Percentiles rank a stretch among this genome's conserved stretches.
Conservation (phyloP, 805 yeast species). For the Nakazawaea ernobii region DNA sequence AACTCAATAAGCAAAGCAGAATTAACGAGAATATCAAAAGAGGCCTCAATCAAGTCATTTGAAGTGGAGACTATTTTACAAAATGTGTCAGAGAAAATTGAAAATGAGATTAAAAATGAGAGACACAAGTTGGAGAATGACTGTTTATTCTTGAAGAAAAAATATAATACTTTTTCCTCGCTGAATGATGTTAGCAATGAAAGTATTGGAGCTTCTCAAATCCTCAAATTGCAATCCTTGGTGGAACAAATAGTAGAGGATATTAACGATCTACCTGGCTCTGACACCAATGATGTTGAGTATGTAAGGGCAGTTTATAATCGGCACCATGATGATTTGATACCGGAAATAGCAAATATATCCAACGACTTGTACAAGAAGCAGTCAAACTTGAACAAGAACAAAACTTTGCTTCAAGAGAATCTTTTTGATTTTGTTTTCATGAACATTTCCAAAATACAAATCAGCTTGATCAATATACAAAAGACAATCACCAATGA, state of each 20-base stretch:
- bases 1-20: constrained; percentile 26
- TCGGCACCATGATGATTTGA: constrained; percentile 15
- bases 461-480: constrained; percentile 29
- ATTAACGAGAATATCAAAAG: constrained; percentile 27
- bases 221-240: constrained; percentile 15
- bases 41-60: constrained; percentile 18
- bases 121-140: constrained; percentile 31
- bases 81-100: constrained; percentile 29
- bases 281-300: constrained; percentile 13
- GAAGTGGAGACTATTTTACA: constrained; percentile 18
- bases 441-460: constrained; percentile 30
- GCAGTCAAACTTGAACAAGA: constrained; percentile 31
- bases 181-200: constrained; percentile 5
- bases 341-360: constrained; percentile 25
- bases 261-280: constrained; percentile 21
- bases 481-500: constrained; percentile 25
- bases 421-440: constrained; percentile 27
- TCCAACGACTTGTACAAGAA: constrained; percentile 30
- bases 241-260: constrained; percentile 19
- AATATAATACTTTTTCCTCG: constrained; percentile 12
- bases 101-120: constrained; percentile 28
- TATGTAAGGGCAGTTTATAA: neutral
- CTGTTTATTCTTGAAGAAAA: constrained; percentile 35
- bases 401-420: constrained; percentile 24
- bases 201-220: neutral